A percentile compares a stretch with the other conserved stretches of the same genome.
Evolutionary conservation across 352 stramenopile species (phyloP).

Genomic region (Phytophthora hibernalis): DNA sequence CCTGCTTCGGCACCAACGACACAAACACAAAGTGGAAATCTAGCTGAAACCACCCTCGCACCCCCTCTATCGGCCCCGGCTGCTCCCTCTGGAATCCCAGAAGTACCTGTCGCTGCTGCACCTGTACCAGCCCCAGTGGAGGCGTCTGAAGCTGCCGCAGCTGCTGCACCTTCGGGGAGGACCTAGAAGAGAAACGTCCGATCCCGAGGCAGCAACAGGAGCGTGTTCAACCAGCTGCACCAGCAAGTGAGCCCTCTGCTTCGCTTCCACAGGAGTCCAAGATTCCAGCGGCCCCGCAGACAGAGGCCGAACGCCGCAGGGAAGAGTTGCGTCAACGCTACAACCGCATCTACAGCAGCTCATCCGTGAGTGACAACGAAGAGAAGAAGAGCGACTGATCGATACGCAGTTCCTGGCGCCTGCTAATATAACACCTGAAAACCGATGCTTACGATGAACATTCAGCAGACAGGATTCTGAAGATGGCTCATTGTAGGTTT

Average conservation of each 20-base stretch:
- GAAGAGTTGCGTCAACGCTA: slow-evolving; percentile 66
- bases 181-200: slow-evolving; percentile 53
- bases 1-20: slow-evolving; percentile 15
- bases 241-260: slow-evolving; percentile 15
- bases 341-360: slow-evolving; percentile 55
- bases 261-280: slow-evolving; percentile 41
- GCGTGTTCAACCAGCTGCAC: background rate
- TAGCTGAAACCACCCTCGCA: slow-evolving; percentile 15
- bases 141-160: background rate
- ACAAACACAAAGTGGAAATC: slow-evolving; percentile 6
- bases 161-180: slow-evolving; percentile 30
- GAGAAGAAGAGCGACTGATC: slow-evolving; percentile 50
- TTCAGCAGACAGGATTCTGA: background rate
- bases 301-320: slow-evolving; percentile 55
- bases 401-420: slow-evolving; percentile 2
- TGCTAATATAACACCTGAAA: slow-evolving; percentile 35
- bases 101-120: slow-evolving; percentile 7
- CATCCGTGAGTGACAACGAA: slow-evolving; percentile 31
- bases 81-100: slow-evolving; percentile 3
- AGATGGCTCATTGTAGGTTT: background rate
- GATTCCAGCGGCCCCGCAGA: slow-evolving; percentile 48
- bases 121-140: slow-evolving; percentile 8
- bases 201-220: slow-evolving; percentile 27
- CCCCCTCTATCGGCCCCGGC: slow-evolving; percentile 15
- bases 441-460: slow-evolving; percentile 5